Evolutionary conservation across 2,329 filamentous ascomycete genomes (phyloP), one percentile per base, ranked within the genome.

Genomic region (Pseudogymnoascus sp.): DNA sequence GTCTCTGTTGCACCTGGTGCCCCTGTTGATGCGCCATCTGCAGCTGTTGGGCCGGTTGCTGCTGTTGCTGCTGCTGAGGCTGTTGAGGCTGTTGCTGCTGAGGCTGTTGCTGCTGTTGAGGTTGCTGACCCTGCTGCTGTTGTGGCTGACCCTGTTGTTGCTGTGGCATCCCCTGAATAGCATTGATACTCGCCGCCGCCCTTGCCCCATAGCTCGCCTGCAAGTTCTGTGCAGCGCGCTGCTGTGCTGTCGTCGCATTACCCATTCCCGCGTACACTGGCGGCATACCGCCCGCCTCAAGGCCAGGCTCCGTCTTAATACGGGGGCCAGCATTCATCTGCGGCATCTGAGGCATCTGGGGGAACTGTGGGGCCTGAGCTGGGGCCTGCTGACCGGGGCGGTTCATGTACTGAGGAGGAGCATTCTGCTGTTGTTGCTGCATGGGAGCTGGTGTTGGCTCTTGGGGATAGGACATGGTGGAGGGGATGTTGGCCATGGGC

Each of bases 111-210:
- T 61, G 64, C 25, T 64, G 63, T 38, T 66, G 66, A 8, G 62
- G 61, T 50, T 61, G 64, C 37, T 71, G 64, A 62, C 68, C 71
- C 63, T 72, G 73, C 41, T 65, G 63, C 58, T 71, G 68, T 22
- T 65, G 66, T 8, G 73, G 71, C 11, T 72, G 66, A 15, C 43
- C 62, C 37, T 62, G 64, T 58, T 64, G 67, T 25, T 62, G 67
- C 57, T 38, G 64, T 33, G 64, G 65, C 47, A 66, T 66, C 58
- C 71, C 68, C 53, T 71, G 82, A 60, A 88, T 80, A 50, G 85
- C 83, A 62, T 80, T 84, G 68, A 89, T 87, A 6, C 85, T 87
- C 14, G 82, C 83, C 33, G 81, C 81, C n/a, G 86, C 86, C 60
- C 84, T 78, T 18, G 78, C 75, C 4, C 87, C 87, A 67, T 84